These are phyloP conservation scores for Mucor piriformis DNA, from an alignment of 371 early-diverging fungal genomes.

Conservation along the genomic window DNA sequence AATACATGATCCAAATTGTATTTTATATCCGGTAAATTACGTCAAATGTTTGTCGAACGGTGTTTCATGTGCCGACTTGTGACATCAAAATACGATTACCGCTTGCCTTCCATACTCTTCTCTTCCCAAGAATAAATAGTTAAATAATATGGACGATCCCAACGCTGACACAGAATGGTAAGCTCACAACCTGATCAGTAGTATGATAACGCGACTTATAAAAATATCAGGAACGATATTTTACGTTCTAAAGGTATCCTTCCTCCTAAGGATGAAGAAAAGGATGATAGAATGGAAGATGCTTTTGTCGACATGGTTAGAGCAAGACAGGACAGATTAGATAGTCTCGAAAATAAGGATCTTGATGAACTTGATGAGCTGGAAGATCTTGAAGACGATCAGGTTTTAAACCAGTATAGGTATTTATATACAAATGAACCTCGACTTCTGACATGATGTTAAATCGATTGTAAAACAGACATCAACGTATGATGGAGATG, in stretches of 20 bases:
- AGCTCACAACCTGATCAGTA: neutral
- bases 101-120: neutral
- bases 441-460: neutral
- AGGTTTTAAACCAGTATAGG: conserved; percentile 79
- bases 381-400: conserved; percentile 86
- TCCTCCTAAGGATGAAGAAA: conserved; percentile 74
- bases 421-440: conserved; percentile 20
- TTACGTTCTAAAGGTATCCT: conserved; percentile 90
- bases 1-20: neutral
- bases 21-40: neutral
- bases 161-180: conserved; percentile 82
- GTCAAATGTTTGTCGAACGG: neutral
- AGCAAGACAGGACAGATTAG: conserved; percentile 63
- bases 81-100: neutral
- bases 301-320: conserved; percentile 75
- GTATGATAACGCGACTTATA: neutral
- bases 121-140: neutral
- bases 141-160: conserved; percentile 53
- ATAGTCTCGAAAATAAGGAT: conserved; percentile 64
- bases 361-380: conserved; percentile 93
- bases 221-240: conserved; percentile 75
- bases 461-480: conserved; percentile 31
- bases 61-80: neutral
- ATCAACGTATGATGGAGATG: conserved; percentile 81
- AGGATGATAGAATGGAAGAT: conserved; percentile 79